Conservation (phyloP, 1,284 basidiomycete species). For the Vanrija sp. region DNA sequence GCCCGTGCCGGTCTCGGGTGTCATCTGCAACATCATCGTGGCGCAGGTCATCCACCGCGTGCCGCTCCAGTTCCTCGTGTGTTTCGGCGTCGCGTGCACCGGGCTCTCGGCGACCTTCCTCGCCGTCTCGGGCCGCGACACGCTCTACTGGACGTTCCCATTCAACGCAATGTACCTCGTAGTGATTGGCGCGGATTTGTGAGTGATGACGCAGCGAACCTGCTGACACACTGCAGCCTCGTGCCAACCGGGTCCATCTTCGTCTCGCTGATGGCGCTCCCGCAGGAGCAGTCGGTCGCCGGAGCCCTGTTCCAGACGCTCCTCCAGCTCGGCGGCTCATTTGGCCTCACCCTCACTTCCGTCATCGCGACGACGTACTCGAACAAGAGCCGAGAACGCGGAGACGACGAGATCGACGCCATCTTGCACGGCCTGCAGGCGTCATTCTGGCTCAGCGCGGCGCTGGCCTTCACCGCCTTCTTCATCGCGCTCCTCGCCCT, state of each 20-base stretch:
- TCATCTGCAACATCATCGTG: constrained; percentile 57
- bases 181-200: constrained; percentile 69
- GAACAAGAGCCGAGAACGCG: constrained; percentile 1
- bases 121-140: constrained; percentile 57
- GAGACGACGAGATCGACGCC: constrained; percentile 13
- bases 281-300: constrained; percentile 67
- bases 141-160: constrained; percentile 9
- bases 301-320: constrained; percentile 54
- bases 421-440: constrained; percentile 34
- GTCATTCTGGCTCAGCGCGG: constrained; percentile 42
- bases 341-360: constrained; percentile 66
- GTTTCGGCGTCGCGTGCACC: constrained; percentile 58
- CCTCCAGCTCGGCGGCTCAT: constrained; percentile 60
- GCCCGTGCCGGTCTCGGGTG: constrained; percentile 66
- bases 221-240: constrained; percentile 40
- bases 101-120: constrained; percentile 62
- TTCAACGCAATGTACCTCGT: constrained; percentile 49
- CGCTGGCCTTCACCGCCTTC: constrained; percentile 28
- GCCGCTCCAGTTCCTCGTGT: constrained; percentile 42
- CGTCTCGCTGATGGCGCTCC: constrained; percentile 61
- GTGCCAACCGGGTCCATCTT: constrained; percentile 67
- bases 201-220: constrained; percentile 2
- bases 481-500: constrained; percentile 30
- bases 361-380: constrained; percentile 55
- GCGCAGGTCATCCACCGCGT: constrained; percentile 7